A percentile compares a stretch with the other conserved stretches of the same genome.
These are phyloP conservation scores for Kluyveromyces starmeri DNA, from an alignment of 805 yeast species.

Conservation along the genomic window DNA sequence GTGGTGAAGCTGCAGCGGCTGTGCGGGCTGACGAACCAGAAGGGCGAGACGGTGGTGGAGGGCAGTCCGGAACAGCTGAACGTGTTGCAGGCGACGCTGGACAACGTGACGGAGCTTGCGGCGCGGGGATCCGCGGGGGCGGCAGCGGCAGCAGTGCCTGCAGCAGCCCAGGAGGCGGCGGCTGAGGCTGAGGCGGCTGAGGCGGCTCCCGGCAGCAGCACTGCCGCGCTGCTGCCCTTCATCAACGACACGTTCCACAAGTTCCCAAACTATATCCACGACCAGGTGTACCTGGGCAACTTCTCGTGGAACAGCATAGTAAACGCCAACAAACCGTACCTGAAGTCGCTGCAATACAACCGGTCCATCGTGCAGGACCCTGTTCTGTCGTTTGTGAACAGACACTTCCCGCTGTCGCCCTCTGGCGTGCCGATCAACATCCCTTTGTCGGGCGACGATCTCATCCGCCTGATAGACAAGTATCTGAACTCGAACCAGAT, in stretches of 20 bases:
- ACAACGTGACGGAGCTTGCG: conserved; percentile 1
- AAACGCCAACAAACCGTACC: conserved; percentile 1
- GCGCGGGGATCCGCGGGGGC: conserved; percentile 4
- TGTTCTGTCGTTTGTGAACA: conserved; percentile 7
- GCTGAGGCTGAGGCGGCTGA: not conserved
- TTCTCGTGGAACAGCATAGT: conserved; percentile 19
- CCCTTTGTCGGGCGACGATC: conserved; percentile 4
- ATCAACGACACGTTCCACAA: conserved; percentile 23
- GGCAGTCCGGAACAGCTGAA: conserved; percentile 3
- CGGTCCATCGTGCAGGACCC: conserved; percentile 8
- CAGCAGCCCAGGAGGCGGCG: not conserved
- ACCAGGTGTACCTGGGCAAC: conserved; percentile 18
- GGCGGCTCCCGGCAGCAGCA: not conserved
- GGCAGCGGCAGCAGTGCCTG: conserved; percentile 2
- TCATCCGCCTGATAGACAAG: conserved; percentile 4
- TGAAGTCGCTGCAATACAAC: conserved; percentile 3
- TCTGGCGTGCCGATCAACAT: conserved; percentile 7
- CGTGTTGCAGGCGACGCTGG: not conserved
- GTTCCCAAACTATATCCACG: conserved; percentile 14
- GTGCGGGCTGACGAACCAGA: conserved; percentile 6
- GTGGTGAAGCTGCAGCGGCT: conserved; percentile 48
- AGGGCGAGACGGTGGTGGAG: conserved; percentile 3
- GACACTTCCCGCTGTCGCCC: conserved; percentile 9
- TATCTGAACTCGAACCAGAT: conserved; percentile 7
- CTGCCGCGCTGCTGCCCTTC: conserved; percentile 15